Evolutionary conservation across 495 filamentous ascomycete genomes (phyloP).

Genomic region (Xylaria grammica): DNA sequence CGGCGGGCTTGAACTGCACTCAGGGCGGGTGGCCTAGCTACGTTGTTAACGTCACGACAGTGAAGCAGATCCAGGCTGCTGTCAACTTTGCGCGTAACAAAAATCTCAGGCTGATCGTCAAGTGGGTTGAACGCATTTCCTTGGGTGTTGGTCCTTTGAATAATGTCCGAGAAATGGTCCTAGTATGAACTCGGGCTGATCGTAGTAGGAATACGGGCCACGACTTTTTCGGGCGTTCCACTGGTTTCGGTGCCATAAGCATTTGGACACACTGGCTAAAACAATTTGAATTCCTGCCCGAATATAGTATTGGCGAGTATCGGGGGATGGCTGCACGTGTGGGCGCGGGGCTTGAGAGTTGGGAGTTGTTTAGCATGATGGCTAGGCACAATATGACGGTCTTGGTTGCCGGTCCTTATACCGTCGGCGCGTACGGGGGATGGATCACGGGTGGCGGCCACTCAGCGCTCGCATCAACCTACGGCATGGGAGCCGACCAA

Average conservation of each 20-base stretch:
- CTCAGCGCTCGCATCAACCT: constrained; percentile 43
- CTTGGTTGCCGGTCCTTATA: constrained; percentile 52
- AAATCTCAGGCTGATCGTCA: constrained; percentile 64
- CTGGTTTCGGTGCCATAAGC: constrained; percentile 57
- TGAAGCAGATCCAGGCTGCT: constrained; percentile 60
- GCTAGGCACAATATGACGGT: constrained; percentile 43
- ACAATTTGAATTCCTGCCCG: constrained; percentile 41
- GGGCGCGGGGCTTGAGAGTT: constrained; percentile 51
- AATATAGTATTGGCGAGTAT: constrained; percentile 46
- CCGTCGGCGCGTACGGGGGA: constrained; percentile 58
- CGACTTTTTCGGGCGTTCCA: constrained; percentile 63
- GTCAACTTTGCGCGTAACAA: constrained; percentile 67
- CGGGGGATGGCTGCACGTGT: constrained; percentile 50
- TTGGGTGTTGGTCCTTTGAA: constrained; percentile 12
- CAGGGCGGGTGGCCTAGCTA: constrained; percentile 64
- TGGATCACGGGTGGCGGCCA: constrained; percentile 60
- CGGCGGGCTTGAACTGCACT: constrained; percentile 49
- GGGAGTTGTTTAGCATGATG: constrained; percentile 50
- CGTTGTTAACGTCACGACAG: constrained; percentile 62
- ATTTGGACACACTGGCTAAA: constrained; percentile 65
- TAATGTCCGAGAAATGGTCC: neutral
- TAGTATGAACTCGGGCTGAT: constrained; percentile 43
- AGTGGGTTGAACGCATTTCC: constrained; percentile 51
- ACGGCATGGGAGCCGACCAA: constrained; percentile 60
- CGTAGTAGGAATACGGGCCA: constrained; percentile 71